Base-by-base conservation (phyloP, 768 basidiomycete genomes). In the Leccinellum rugosiceps region DNA sequence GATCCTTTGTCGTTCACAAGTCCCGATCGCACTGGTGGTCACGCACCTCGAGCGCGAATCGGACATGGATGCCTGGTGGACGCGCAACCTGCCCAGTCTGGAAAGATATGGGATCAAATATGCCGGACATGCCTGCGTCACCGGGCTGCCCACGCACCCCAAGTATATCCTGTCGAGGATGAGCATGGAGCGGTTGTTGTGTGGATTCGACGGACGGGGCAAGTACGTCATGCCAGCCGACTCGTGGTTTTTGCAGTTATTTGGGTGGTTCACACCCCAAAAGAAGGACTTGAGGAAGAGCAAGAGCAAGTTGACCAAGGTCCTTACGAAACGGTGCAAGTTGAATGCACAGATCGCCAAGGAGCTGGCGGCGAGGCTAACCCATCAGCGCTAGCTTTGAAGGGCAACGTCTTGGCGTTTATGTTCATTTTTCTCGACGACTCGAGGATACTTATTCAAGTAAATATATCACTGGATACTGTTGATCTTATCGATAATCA, bases 1-100 rank as follows among this genome's bases (percentile, higher is more conserved):
- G 35, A 35, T 35, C 8, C 15, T 35, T 4, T 35, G 35, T 35
- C 35, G 35, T 35, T 35, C 35, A 35, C 35, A 35, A 17, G 35
- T 35, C 0, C 35, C 35, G 17, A 35, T 35, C 35, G 35, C 35
- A 8, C 7, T 35, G 35, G 35, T 35, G 35, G 35, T 35, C 17
- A 35, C 35, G 0, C 72, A 77, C 35, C 67, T 79, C n/a, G 78
- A 78, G 49, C 57, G 66, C 2, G 72, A 73, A 32, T 13, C 30
- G n/a, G 34, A 55, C 32, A 72, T 75, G 74, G 65, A 75, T 2
- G 57, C 26, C 3, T 75, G 73, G 73, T 74, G 73, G 73, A 51
- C 45, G 17, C 57, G 65, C 48, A 73, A 75, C 41, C 1, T 53
- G 38, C 9, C 26, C 19, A 51, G 58, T 35, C 59, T 74, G 31